Evolutionary conservation across 106 monocot species (phyloP).

Genomic region (Dendrobium huoshanense): DNA sequence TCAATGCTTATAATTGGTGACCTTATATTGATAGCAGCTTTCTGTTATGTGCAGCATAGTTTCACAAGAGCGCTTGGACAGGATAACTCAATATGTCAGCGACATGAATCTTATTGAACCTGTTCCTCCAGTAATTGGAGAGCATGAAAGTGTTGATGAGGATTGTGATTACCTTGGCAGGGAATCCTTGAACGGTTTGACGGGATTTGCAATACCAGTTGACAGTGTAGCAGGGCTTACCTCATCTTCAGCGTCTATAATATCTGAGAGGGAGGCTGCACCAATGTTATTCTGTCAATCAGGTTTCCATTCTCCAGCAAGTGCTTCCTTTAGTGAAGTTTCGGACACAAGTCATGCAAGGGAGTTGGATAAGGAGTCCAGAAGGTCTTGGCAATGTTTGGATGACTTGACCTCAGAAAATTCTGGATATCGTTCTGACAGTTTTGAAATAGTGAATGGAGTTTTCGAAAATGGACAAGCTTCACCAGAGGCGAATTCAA

Average conservation of each 20-base stretch:
- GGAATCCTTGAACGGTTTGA: slow-evolving; percentile 37
- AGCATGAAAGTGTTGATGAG: slow-evolving; percentile 38
- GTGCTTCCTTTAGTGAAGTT: slow-evolving; percentile 58
- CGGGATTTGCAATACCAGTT: slow-evolving; percentile 61
- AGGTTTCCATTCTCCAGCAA: slow-evolving; percentile 75
- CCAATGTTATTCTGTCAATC: slow-evolving; percentile 35
- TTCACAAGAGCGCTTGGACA: slow-evolving; percentile 88
- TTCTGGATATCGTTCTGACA: slow-evolving; percentile 74
- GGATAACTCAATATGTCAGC: slow-evolving; percentile 81
- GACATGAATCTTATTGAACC: slow-evolving; percentile 60
- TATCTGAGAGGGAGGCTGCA: slow-evolving; percentile 33
- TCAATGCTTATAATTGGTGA: neutral
- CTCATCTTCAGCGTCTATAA: slow-evolving; percentile 27
- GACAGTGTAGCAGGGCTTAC: slow-evolving; percentile 43
- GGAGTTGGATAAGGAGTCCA: slow-evolving; percentile 61
- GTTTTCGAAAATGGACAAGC: slow-evolving; percentile 52
- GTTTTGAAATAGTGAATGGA: slow-evolving; percentile 61
- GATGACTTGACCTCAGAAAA: slow-evolving; percentile 77
- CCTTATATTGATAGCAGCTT: slow-evolving; percentile 9
- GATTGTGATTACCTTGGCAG: slow-evolving; percentile 31
- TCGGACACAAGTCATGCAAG: slow-evolving; percentile 63
- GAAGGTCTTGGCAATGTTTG: slow-evolving; percentile 36
- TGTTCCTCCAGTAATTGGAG: slow-evolving; percentile 27
- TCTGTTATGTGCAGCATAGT: slow-evolving; percentile 52
- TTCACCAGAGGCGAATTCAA: slow-evolving; percentile 46